Evolutionary conservation across 108 stramenopile species (phyloP), one percentile per base, ranked within the genome.

Genomic region (Mayamaea pseudoterrestris): DNA sequence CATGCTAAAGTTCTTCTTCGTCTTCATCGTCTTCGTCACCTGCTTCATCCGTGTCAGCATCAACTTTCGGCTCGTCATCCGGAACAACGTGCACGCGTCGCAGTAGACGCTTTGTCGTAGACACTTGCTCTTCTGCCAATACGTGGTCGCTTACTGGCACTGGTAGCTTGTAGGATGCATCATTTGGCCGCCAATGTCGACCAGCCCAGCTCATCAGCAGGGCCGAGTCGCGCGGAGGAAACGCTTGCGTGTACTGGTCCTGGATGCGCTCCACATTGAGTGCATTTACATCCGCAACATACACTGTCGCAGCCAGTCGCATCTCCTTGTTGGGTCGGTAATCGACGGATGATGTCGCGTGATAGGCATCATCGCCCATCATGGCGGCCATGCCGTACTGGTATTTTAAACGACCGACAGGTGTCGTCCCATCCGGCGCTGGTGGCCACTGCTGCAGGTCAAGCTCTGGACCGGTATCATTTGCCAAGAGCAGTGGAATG

Each of bases 391-490:
- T 53, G 47, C 63, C 50, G 29, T 63, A 35, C 50, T 63, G 40
- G 36, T 72, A 73, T 37, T 61, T 53, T 12, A 54, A 51, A 27
- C 47, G 23, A 3, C 73, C 56, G n/a, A n/a, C n/a, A 44, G 61
- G 7, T 21, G 7, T 28, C 8, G 59, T 40, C 3, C 44, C 44
- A 34, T 49, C 37, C n/a, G 20, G 25, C 12, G 14, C 24, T 16
- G 28, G n/a, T 52, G 35, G n/a, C n/a, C n/a, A n/a, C n/a, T n/a
- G n/a, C n/a, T n/a, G n/a, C 34, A 77, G 52, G 17, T 73, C 50
- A 0, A 83, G 30, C 35, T 83, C 81, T n/a, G 81, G 81, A 3
- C 66, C 68, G 0, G 74, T 64, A 24, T 62, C 59, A 2, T 61
- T 60, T 11, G 63, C 76, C 6, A 57, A 50, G 0, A 60, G 16